A percentile compares a stretch with the other conserved stretches of the same genome.
Evolutionary conservation across 1,139 yeast species (phyloP).

Genomic region (Hanseniaspora uvarum): DNA sequence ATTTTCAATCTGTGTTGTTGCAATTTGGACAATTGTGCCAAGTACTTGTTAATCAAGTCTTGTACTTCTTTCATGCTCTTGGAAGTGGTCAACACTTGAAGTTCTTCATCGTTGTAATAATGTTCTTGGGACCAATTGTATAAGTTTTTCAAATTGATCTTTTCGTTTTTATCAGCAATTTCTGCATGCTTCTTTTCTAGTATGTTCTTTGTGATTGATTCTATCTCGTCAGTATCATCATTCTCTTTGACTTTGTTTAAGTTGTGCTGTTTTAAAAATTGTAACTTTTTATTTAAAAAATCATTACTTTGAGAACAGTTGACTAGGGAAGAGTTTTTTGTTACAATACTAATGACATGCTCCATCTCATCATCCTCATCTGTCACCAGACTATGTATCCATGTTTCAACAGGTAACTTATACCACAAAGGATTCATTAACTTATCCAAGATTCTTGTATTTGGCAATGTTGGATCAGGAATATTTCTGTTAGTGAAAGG

Average conservation of each 20-base stretch:
- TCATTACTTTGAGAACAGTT: conserved; percentile 53
- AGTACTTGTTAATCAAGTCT: conserved; percentile 44
- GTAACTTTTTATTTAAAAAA: conserved; percentile 72
- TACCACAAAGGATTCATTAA: conserved; percentile 85
- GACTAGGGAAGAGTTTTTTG: conserved; percentile 58
- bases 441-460: conserved; percentile 57
- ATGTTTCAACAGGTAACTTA: conserved; percentile 66
- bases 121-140: conserved; percentile 47
- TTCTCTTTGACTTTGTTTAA: conserved; percentile 33
- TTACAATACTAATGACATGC: conserved; percentile 42
- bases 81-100: conserved; percentile 42
- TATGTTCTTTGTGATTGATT: conserved; percentile 37
- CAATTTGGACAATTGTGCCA: conserved; percentile 50
- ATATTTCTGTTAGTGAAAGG: conserved; percentile 35
- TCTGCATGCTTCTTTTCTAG: conserved; percentile 39
- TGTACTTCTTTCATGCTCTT: conserved; percentile 37
- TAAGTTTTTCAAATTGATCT: conserved; percentile 40
- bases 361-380: conserved; percentile 33
- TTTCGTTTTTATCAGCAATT: conserved; percentile 5
- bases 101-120: conserved; percentile 37
- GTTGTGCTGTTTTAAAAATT: conserved; percentile 33
- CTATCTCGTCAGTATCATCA: conserved; percentile 34
- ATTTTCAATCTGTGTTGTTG: conserved; percentile 48
- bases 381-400: conserved; percentile 56
- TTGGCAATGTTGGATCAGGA: conserved; percentile 54